A percentile compares a stretch with the other conserved stretches of the same genome.
Conservation (phyloP, 345 rosid species). For the Eucalyptus pauciflora region DNA sequence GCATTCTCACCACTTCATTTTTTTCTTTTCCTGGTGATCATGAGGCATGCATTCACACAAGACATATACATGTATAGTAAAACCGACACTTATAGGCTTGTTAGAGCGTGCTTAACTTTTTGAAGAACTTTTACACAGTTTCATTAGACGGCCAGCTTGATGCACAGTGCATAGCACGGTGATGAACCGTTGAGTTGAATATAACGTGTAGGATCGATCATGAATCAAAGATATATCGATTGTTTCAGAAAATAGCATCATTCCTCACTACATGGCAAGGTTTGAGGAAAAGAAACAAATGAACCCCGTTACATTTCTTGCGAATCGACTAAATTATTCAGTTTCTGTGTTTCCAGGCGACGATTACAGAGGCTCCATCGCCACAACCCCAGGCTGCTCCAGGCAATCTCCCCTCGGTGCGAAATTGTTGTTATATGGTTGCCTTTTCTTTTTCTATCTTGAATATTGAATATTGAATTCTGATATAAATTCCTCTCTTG, state of each 20-base stretch:
- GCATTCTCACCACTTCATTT: background rate
- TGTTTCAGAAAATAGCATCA: background rate
- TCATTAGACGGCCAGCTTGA: background rate
- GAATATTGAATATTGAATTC: background rate
- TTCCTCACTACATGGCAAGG: background rate
- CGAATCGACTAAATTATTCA: background rate
- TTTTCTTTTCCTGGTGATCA: background rate
- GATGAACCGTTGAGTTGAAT: background rate
- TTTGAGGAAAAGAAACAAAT: background rate
- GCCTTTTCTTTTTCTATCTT: background rate
- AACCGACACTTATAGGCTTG: background rate
- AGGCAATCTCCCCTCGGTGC: conserved; percentile 9
- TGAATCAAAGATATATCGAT: background rate
- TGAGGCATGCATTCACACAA: background rate
- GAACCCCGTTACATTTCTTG: background rate
- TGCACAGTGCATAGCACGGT: background rate
- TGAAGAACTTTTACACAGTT: background rate
- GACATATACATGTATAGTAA: background rate
- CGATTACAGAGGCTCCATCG: conserved; percentile 14
- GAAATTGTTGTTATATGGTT: background rate
- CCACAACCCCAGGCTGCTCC: conserved; percentile 21
- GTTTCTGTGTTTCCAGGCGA: conserved; percentile 1
- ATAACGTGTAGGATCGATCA: background rate
- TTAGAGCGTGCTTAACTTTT: background rate
- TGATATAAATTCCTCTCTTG: background rate